A percentile compares a stretch with the other conserved stretches of the same genome.
Conservation (phyloP, 1,284 basidiomycete species). For the Tylopilus microsporus region DNA sequence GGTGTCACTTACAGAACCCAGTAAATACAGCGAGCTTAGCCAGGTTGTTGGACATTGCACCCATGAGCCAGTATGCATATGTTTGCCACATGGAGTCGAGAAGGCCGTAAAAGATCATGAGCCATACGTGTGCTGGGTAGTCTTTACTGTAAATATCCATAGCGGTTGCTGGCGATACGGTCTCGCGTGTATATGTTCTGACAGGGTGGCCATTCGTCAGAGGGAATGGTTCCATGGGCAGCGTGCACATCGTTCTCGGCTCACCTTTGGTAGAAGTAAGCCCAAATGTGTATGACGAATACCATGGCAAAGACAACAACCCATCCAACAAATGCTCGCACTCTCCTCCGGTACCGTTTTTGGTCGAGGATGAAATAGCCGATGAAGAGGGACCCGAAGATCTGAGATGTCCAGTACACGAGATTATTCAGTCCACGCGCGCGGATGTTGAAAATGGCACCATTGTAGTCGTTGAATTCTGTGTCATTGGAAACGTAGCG, state of each 20-base stretch:
- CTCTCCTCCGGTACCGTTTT: slow-evolving; percentile 37
- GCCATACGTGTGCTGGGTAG: slow-evolving; percentile 34
- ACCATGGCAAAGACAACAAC: slow-evolving; percentile 43
- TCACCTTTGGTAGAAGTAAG: slow-evolving; percentile 51
- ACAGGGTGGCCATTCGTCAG: no score
- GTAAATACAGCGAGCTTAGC: slow-evolving; percentile 39
- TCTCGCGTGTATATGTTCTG: slow-evolving; percentile 27
- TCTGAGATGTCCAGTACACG: slow-evolving; percentile 38
- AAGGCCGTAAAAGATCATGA: slow-evolving; percentile 40
- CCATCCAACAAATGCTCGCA: slow-evolving; percentile 50
- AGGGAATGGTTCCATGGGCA: no score
- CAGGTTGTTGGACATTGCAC: slow-evolving; percentile 40
- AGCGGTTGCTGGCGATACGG: not conserved
- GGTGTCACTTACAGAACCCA: slow-evolving; percentile 36
- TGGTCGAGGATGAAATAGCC: slow-evolving; percentile 42
- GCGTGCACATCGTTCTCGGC: no score
- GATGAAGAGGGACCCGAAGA: slow-evolving; percentile 37
- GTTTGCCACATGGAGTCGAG: slow-evolving; percentile 46
- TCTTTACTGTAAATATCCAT: slow-evolving; percentile 30
- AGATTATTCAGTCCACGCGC: slow-evolving; percentile 37
- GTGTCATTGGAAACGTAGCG: not conserved
- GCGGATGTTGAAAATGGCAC: slow-evolving; percentile 37
- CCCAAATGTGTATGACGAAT: slow-evolving; percentile 49
- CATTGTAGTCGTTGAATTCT: slow-evolving; percentile 21
- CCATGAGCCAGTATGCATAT: slow-evolving; percentile 41